Conservation (phyloP, 768 basidiomycete species). For the Panaeolus cyanescens region DNA sequence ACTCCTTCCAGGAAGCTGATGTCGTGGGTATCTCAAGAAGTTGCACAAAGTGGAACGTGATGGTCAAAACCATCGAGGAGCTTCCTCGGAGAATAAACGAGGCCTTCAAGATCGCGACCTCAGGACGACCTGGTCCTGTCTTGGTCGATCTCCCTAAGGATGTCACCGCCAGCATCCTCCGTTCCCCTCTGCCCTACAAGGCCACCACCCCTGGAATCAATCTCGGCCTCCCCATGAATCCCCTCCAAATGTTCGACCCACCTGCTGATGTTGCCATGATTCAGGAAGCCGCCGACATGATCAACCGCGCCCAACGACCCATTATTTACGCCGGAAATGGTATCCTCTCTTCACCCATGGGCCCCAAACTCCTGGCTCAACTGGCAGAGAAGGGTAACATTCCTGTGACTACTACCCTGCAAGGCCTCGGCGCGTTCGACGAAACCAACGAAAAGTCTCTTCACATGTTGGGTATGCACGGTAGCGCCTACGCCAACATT, state of each 20-base stretch:
- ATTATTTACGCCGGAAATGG: slow-evolving; percentile 94
- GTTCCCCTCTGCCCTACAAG: slow-evolving; percentile 81
- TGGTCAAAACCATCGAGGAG: slow-evolving; percentile 97
- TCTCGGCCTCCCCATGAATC: slow-evolving; percentile 73
- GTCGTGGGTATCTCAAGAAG: slow-evolving; percentile 93
- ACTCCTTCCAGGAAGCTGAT: slow-evolving; percentile 99
- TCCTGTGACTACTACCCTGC: slow-evolving; percentile 95
- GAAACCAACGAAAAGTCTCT: slow-evolving; percentile 84
- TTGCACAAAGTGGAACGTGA: slow-evolving; percentile 99
- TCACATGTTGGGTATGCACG: slow-evolving; percentile 99
- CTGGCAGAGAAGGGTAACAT: slow-evolving; percentile 88
- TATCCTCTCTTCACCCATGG: slow-evolving; percentile 77
- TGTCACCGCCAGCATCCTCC: slow-evolving; percentile 90
- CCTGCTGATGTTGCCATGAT: slow-evolving; percentile 70
- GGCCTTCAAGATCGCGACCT: slow-evolving; percentile 98
- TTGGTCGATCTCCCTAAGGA: slow-evolving; percentile 99
- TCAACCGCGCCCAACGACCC: slow-evolving; percentile 90
- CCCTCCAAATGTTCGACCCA: slow-evolving; percentile 58
- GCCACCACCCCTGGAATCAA: slow-evolving; percentile 81
- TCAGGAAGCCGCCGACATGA: slow-evolving; percentile 82
- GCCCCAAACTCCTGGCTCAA: slow-evolving; percentile 78
- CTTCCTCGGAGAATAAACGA: slow-evolving; percentile 96
- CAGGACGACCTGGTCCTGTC: slow-evolving; percentile 95
- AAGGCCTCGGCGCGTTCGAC: slow-evolving; percentile 95
- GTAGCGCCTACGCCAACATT: slow-evolving; percentile 93